These are phyloP conservation scores for Batrachochytrium dendrobatidis DNA, from an alignment of 371 early-diverging fungal genomes.

Conservation along the genomic window DNA sequence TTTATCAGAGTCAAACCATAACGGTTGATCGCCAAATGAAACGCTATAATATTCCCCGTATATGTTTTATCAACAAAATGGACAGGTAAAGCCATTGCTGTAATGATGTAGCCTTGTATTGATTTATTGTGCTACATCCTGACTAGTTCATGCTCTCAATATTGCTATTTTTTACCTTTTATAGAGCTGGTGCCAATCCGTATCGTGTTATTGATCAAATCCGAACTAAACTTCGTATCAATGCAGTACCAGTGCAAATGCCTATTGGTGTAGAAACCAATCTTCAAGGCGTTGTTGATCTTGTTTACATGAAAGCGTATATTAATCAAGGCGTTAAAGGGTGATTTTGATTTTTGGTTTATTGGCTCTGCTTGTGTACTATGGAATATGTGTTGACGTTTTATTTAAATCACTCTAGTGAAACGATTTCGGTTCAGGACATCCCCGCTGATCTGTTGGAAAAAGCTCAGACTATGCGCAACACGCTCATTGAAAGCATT, in stretches of 20 bases:
- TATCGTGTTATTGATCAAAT: conserved; percentile 86
- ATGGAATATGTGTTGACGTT: conserved; percentile 23
- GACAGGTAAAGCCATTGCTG: conserved; percentile 65
- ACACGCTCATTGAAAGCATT: conserved; percentile 73
- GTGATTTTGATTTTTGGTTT: conserved; percentile 29
- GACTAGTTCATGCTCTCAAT: conserved; percentile 76
- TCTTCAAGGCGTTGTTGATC: conserved; percentile 89
- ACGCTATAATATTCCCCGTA: conserved; percentile 72
- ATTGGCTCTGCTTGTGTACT: conserved; percentile 6
- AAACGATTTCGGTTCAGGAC: conserved; percentile 55
- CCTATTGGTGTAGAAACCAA: conserved; percentile 89
- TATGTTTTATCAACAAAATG: conserved; percentile 94
- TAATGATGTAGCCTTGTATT: background rate
- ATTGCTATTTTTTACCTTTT: conserved; percentile 79
- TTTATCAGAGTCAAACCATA: conserved; percentile 72
- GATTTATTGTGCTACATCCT: conserved; percentile 39
- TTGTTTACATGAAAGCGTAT: conserved; percentile 77
- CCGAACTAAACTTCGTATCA: conserved; percentile 76
- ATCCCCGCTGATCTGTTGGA: conserved; percentile 72
- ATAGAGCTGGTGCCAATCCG: conserved; percentile 88
- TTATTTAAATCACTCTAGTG: conserved; percentile 32
- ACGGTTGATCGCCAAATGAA: conserved; percentile 87
- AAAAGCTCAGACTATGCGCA: conserved; percentile 51
- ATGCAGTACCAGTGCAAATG: conserved; percentile 87
- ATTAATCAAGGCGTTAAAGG: conserved; percentile 87